Base-by-base conservation (phyloP, 2,329 filamentous ascomycete genomes). In the Penicillium sp. region DNA sequence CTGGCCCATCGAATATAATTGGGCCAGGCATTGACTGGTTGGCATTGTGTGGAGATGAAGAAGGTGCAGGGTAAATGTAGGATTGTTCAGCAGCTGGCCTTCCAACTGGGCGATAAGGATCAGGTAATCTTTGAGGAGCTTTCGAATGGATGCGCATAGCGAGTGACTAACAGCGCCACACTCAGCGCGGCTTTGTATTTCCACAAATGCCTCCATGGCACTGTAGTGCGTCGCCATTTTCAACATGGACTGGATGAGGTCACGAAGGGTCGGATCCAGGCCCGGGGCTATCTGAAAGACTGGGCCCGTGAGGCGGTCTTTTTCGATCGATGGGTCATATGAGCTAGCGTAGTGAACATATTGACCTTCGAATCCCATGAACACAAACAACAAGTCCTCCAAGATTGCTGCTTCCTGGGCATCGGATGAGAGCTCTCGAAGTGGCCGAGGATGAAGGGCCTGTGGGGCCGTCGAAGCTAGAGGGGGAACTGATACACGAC, bases 321-420 rank as follows among this genome's bases (percentile, higher is more conserved):
- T 91, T 77, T 99, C 94, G 51, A 91, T 86, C 3, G 83, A 79
- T 0, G 93, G 91, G 66, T 96, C 88, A 73, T 96, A 97, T 9
- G 85, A 84, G 64, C 91, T 89, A 58, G 84, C 84, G 71, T 91
- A 97, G 55, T 91, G 89, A 61, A 99, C 90, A 72, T 97, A 97
- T 73, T 96, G 92, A n/a, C 94, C 94, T 76, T 99, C 94, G 63
- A 92, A 96, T 25, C 94, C 94, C 93, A 99, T 97, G 68, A 97
- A 95, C 6, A 96, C 92, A 71, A 93, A 97, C 37, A 97, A 77
- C 17, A 99, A 77, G 68, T 99, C 94, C 66, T 97, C 93, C 43
- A 97, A 81, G 47, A 99, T 89, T 9, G 86, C 89, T 25, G 87
- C 85, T 77, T 99, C 94, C 74, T 99, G 94, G 2, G 85, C 84